Evolutionary conservation across 2,329 filamentous ascomycete species (phyloP), one percentile per base, ranked within the genome.

Genomic region (Byssochlamys sp.): DNA sequence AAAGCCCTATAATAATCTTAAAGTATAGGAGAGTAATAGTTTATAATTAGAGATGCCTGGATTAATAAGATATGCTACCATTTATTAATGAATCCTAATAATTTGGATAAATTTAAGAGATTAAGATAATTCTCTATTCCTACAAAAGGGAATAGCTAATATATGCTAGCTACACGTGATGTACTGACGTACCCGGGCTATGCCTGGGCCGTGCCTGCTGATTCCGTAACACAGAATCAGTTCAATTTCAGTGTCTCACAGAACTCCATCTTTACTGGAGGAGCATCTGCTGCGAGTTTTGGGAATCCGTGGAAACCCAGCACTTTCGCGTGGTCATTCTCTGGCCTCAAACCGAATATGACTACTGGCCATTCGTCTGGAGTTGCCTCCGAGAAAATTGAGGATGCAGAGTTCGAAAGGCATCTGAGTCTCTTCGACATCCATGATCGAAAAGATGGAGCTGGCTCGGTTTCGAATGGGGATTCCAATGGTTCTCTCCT

Each of bases 401-500:
- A 45, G 7, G 39, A 24, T 45, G 2, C 19, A 3, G 39, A 45
- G 19, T 19, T 45, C 7, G 39, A 51, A 28, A 26, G 5, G 14
- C 49, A 51, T 51, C 11, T 54, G 52, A 28, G 6, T 28, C 62
- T 61, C 39, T 60, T 60, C 52, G 54, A 58, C 60, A 48, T 54
- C 10, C 57, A 57, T 9, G 51, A 29, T 53, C 60, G 63, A 14
- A 60, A 59, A 25, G 65, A 63, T n/a, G 55, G 56, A 24, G 59
- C 58, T 29, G 57, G 12, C n/a, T 45, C 10, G 48, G 26, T 10
- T n/a, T 31, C n/a, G 19, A 39, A 11, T 24, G 19, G 12, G 52
- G 56, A 52, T n/a, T 6, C 14, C 6, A 24, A 19, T n/a, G 35
- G n/a, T 6, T 45, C 39, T 35, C 33, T 54, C 3, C 29, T 57